Evolutionary conservation across 1,284 basidiomycete species (phyloP).

Genomic region (Erythrobasidium hasegawianum): DNA sequence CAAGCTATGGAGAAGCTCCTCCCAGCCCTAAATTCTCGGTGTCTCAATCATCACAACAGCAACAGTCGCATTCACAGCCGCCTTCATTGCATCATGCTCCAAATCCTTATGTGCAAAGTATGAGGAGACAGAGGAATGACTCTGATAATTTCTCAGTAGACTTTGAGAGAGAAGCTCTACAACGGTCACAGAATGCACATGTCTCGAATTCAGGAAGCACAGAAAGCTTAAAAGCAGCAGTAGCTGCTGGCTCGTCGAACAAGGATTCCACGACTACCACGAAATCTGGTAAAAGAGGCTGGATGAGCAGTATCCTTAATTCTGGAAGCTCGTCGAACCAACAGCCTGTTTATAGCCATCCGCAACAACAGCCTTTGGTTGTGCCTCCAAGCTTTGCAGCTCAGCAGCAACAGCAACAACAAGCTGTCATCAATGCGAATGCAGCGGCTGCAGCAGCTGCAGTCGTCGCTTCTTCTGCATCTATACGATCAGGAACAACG

Average conservation of each 20-base stretch:
- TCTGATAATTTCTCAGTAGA: conserved; percentile 31
- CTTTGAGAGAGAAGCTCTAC: conserved; percentile 31
- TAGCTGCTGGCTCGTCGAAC: conserved; percentile 4
- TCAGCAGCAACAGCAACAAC: background rate
- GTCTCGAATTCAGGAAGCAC: background rate
- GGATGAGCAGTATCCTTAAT: conserved; percentile 30
- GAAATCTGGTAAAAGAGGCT: conserved; percentile 24
- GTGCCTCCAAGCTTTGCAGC: conserved; percentile 36
- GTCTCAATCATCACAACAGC: too few relatives aligned
- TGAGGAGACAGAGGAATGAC: conserved; percentile 8
- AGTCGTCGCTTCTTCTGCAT: conserved; percentile 8
- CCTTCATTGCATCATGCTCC: background rate
- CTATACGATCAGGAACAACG: conserved; percentile 48
- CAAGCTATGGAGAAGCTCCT: conserved; percentile 31
- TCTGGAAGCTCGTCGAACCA: conserved; percentile 20
- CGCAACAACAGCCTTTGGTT: conserved; percentile 25
- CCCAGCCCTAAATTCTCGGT: conserved; percentile 30
- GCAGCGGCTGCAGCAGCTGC: background rate
- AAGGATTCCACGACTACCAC: conserved; percentile 7
- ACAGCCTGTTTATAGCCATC: conserved; percentile 37
- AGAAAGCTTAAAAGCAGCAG: background rate
- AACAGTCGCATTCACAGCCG: background rate
- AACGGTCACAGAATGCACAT: conserved; percentile 25
- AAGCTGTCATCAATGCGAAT: conserved; percentile 1
- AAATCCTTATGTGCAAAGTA: background rate